These are phyloP conservation scores for Suillus fuscotomentosus DNA, from an alignment of 768 basidiomycete species.

Conservation along the genomic window DNA sequence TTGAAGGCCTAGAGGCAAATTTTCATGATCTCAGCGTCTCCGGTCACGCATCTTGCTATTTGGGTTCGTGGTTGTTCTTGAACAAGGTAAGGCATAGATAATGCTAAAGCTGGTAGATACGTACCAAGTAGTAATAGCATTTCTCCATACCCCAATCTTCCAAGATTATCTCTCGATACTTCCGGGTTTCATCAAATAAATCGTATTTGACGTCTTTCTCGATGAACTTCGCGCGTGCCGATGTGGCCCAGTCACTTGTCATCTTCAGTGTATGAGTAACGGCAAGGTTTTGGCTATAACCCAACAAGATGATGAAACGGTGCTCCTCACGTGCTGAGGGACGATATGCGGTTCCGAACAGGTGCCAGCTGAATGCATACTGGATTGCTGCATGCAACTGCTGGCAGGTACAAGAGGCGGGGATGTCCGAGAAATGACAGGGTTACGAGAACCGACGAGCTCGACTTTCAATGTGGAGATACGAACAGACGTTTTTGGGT, in stretches of 20 bases:
- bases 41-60: neutral
- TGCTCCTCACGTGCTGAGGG: neutral
- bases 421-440: slow-evolving; percentile 20
- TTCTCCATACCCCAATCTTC: slow-evolving; percentile 7
- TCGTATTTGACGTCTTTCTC: slow-evolving; percentile 12
- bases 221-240: neutral
- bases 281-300: neutral
- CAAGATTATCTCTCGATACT: neutral
- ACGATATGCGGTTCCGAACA: slow-evolving; percentile 9
- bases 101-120: neutral
- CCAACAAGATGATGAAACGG: slow-evolving; percentile 5
- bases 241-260: slow-evolving; percentile 1
- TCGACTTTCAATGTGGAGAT: slow-evolving; percentile 19
- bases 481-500: slow-evolving; percentile 5
- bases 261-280: slow-evolving; percentile 6
- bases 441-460: slow-evolving; percentile 14
- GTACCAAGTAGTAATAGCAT: slow-evolving; percentile 16
- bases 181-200: slow-evolving; percentile 8
- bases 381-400: slow-evolving; percentile 19
- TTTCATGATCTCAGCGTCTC: neutral
- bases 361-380: slow-evolving; percentile 18
- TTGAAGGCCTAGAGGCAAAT: slow-evolving; percentile 4
- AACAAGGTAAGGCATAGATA: neutral
- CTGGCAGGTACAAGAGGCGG: slow-evolving; percentile 17
- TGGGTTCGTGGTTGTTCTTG: slow-evolving; percentile 14